phyloP scores from a whole-genome alignment of 139 green algal species.

The Ostreobium quekettii region DNA sequence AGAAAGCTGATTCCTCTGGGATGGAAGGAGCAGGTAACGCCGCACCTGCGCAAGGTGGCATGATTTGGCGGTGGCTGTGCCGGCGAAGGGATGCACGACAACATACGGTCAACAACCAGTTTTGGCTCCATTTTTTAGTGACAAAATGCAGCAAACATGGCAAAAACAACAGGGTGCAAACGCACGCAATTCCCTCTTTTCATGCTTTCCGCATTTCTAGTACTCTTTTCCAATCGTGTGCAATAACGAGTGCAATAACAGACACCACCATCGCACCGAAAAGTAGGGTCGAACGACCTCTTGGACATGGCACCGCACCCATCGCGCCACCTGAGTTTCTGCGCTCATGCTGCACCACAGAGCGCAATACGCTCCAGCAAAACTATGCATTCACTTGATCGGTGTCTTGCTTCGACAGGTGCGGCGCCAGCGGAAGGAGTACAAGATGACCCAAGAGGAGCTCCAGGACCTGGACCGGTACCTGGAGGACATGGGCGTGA shows the following conservation, averaged over 20 bases:
- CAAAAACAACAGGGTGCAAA: too few species aligned
- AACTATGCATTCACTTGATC: background rate
- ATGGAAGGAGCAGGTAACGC: conserved; percentile 34
- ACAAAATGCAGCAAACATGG: too few species aligned
- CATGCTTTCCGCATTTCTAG: too few species aligned
- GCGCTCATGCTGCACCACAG: background rate
- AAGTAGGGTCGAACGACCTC: too few species aligned
- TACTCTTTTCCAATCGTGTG: too few species aligned
- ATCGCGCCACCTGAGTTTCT: background rate
- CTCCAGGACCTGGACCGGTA: conserved; percentile 62
- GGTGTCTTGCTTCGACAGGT: conserved; percentile 4
- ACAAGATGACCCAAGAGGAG: conserved; percentile 26
- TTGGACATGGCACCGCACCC: background rate
- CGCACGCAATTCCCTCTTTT: too few species aligned
- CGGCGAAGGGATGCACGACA: too few species aligned
- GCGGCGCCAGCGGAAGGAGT: conserved; percentile 8
- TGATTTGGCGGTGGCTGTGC: too few species aligned
- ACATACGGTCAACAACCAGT: too few species aligned
- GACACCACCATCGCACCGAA: too few species aligned
- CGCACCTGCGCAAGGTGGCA: background rate
- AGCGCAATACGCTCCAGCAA: background rate
- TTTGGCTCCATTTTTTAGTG: too few species aligned
- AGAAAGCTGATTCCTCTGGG: conserved; percentile 36
- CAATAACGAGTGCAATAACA: too few species aligned
- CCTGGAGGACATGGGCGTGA: conserved; percentile 71